Base-by-base conservation (phyloP, 2,329 filamentous ascomycete genomes). In the Aspergillus vadensis region DNA sequence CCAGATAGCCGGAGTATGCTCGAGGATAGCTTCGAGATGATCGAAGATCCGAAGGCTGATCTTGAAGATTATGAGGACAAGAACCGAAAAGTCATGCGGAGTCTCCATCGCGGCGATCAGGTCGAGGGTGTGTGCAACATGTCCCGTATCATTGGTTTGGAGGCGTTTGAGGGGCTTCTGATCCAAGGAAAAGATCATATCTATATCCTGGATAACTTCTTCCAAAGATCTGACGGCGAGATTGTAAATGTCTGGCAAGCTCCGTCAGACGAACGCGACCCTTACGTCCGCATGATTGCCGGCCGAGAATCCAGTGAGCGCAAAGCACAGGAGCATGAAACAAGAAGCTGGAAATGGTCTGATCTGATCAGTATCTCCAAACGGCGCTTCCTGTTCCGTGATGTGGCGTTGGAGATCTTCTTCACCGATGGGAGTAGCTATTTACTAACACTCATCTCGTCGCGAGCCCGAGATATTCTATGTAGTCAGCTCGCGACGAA, bases 171-270 rank as follows among this genome's bases (percentile, higher is more conserved):
- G 74, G 95, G 95, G 7, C 88, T 99, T 44, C 81, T 99, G 36
- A 96, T 99, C 57, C 84, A 98, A 43, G 95, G 95, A 17, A 97
- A 96, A 75, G 90, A 94, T 68, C 90, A 88, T 51, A 83, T 99
- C 15, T 99, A 99, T 72, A 89, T 99, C 67, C 90, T 98, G 76
- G 95, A 99, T 77, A 94, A 95, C 68, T 94, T 97, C 70, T 98
- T 99, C 74, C 94, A 98, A 72, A 88, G 94, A 64, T 88, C 91
- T 2, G 95, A 97, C 70, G 94, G 94, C 12, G 96, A 99, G 74
- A 97, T 99, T 71, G 91, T 99, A 61, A 94, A 97, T 69, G 93
- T 97, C 8, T 94, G 91, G 86, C 92, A 98, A 76, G 96, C 95
- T 2, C 92, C 94, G 0, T 81, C 85, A 1, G 93, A 98, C 67